Evolutionary conservation across 164 flowering plant genomes (phyloP), one percentile per base, ranked within the genome.

Genomic region (Berberis vulgaris): DNA sequence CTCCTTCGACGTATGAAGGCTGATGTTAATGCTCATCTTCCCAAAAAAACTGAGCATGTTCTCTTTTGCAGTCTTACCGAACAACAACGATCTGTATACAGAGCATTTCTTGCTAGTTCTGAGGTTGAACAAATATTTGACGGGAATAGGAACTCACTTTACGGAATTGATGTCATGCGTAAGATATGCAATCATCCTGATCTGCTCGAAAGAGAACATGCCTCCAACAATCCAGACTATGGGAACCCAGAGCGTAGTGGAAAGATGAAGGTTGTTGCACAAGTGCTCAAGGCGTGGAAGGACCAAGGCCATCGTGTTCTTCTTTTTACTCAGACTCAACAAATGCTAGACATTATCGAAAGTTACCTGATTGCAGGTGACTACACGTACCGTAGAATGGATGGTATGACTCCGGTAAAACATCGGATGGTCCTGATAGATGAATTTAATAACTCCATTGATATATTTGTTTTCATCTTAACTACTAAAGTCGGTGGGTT

Each of bases 121-220:
- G 99, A 95, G 63, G 99, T 95, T 67, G 97, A 95, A 69, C 91
- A 89, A 70, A 95, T 95, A 45, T 78, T 95, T 64, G 84, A 88
- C 74, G 99, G 99, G 12, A 85, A 71, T 73, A 82, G 81, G 62
- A 95, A 95, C 71, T 89, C 99, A 54, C 85, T 95, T 10, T 95
- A 84, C 78, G 99, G 99, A 67, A 95, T 95, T 60, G 99, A 95
- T 81, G 89, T 95, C 43, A 86, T 95, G 96, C 89, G 99, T 56
- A 95, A 95, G 67, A 91, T 95, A 40, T 91, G 99, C 75, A 95
- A 95, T 73, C 99, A 95, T 72, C 97, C 99, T 74, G 99, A 95
- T 82, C 84, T 95, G 60, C 97, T 95, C 58, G 99, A 95, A 78
- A 84, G 99, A 77, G 99, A 91, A 46, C 97, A 91, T 54, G 60